Evolutionary conservation across 116 monocot species (phyloP).

Genomic region (Zostera marina): DNA sequence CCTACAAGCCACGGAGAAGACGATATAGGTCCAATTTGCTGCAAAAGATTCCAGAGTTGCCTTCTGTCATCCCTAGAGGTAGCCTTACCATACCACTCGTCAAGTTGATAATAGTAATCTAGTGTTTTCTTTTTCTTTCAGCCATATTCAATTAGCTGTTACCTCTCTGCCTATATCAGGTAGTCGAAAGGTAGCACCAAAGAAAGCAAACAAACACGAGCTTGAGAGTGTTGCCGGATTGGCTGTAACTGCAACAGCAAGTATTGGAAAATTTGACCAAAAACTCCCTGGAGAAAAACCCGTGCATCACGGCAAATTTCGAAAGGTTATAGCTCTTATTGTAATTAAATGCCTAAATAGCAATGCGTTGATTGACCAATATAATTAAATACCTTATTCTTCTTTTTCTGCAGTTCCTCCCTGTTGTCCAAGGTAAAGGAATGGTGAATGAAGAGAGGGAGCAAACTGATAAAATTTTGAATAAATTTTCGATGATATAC

Average conservation of each 20-base stretch:
- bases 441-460: conserved; percentile 60
- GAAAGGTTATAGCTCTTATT: conserved; percentile 35
- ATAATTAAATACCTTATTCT: too few relatives aligned
- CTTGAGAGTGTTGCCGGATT: conserved; percentile 79
- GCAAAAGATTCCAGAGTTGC: too few relatives aligned
- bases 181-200: conserved; percentile 31
- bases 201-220: conserved; percentile 68
- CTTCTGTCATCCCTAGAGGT: too few relatives aligned
- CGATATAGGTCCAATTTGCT: too few relatives aligned
- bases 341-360: not conserved
- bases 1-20: too few relatives aligned
- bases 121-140: conserved; percentile 17
- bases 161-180: conserved; percentile 77
- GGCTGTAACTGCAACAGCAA: conserved; percentile 78
- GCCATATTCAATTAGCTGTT: conserved; percentile 88
- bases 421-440: conserved; percentile 84
- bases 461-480: conserved; percentile 76
- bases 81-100: too few relatives aligned
- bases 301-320: conserved; percentile 57
- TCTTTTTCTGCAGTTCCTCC: conserved; percentile 50
- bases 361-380: not conserved
- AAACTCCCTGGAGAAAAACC: conserved; percentile 88
- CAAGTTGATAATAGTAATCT: not conserved
- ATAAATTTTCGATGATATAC: conserved; percentile 63
- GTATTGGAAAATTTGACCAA: conserved; percentile 87